Conservation (phyloP, 2,329 filamentous ascomycete genomes). For the Exophiala aquamarina region DNA sequence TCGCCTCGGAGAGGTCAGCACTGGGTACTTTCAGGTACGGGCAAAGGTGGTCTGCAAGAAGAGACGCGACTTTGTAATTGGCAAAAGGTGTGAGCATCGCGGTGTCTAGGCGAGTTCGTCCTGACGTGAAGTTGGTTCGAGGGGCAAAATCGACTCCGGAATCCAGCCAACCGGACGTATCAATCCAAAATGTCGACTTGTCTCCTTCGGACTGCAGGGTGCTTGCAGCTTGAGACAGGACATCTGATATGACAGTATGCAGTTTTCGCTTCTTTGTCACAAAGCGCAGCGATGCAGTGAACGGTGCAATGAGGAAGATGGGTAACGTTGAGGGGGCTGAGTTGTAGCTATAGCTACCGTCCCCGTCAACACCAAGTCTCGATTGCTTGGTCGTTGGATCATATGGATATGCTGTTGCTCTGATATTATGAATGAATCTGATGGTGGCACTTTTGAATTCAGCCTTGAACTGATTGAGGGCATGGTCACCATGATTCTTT, state of each 20-base stretch:
- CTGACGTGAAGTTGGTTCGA: conserved; percentile 22
- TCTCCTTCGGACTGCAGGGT: conserved; percentile 37
- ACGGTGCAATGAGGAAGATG: conserved; percentile 40
- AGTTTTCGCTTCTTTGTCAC: conserved; percentile 30
- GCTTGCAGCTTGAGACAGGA: conserved; percentile 29
- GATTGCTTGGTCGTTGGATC: conserved; percentile 10
- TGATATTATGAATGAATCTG: conserved; percentile 36
- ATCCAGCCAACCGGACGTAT: conserved; percentile 42
- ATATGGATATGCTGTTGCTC: conserved; percentile 29
- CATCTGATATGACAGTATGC: conserved; percentile 11
- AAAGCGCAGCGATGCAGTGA: conserved; percentile 35
- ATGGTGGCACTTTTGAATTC: conserved; percentile 30
- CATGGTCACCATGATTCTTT: conserved; percentile 6
- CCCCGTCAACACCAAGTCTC: conserved; percentile 7
- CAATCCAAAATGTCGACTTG: conserved; percentile 38
- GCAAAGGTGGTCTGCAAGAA: conserved; percentile 39
- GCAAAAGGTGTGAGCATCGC: conserved; percentile 30
- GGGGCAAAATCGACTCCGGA: conserved; percentile 23
- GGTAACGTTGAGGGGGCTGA: conserved; percentile 30
- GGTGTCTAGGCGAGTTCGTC: conserved; percentile 19
- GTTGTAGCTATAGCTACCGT: conserved; percentile 25
- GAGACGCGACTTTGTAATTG: conserved; percentile 37
- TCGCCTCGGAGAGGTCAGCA: not conserved
- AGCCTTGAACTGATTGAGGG: conserved; percentile 12
- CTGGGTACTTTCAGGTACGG: conserved; percentile 29